phyloP scores from a whole-genome alignment of 2,329 filamentous ascomycete species.

The Drechslerella stenobrocha region DNA sequence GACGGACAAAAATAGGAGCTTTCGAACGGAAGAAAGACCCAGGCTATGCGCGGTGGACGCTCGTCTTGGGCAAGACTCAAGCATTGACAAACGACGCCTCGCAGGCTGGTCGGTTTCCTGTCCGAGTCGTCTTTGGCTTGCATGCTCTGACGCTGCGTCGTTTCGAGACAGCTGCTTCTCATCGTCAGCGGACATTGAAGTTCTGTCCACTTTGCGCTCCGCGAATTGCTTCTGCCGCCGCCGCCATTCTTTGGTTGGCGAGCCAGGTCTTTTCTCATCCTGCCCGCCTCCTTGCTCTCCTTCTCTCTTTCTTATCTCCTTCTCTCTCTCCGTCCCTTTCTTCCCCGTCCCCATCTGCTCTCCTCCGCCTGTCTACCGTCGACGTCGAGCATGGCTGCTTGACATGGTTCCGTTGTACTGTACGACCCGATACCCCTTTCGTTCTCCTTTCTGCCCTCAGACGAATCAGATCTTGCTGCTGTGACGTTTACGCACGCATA shows the following conservation, averaged over 20 bases:
- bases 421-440: too few relatives aligned
- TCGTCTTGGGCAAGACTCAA: neutral
- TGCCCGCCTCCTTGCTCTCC: conserved; percentile 1
- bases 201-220: conserved; percentile 5
- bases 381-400: neutral
- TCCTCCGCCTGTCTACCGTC: neutral
- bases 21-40: neutral
- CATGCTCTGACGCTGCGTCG: neutral
- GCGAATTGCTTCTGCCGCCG: conserved; percentile 13
- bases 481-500: too few relatives aligned
- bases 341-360: conserved; percentile 5
- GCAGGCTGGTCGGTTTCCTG: conserved; percentile 5
- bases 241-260: conserved; percentile 8
- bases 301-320: neutral
- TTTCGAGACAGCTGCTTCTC: conserved; percentile 6
- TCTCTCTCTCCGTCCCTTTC: conserved; percentile 4
- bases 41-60: neutral
- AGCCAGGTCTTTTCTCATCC: conserved; percentile 62
- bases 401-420: neutral
- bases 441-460: neutral
- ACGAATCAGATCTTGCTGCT: too few relatives aligned
- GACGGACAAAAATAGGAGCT: conserved; percentile 1
- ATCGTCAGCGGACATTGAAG: conserved; percentile 7
- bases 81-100: conserved; percentile 7
- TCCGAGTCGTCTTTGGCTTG: neutral